Evolutionary conservation across 1,284 basidiomycete species (phyloP), one percentile per base, ranked within the genome.

Genomic region (Trichosporon sp.): DNA sequence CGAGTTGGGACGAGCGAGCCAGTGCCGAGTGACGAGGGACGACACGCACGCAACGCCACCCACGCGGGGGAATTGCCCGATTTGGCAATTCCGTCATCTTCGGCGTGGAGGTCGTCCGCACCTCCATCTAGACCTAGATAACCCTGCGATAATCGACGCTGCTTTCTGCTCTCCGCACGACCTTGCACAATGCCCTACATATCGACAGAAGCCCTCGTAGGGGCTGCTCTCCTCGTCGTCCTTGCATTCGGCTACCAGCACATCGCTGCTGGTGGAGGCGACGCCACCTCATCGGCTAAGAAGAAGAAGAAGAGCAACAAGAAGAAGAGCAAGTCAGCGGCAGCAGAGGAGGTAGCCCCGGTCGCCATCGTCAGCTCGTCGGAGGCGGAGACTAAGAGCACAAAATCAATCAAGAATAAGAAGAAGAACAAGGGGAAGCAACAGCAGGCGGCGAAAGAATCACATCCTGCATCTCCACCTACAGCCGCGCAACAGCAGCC

Each of bases 191-290:
- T 82, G 81, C 81, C 81, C 27, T 80, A 82, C 72, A 79, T 82
- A 65, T 81, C 81, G 0, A 80, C 78, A 60, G 81, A 82, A 67
- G 80, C 77, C 5, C 74, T 81, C 13, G 71, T 80, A 8, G 80
- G 78, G 6, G 78, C 72, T 3, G 77, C 73, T 0, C 74, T 82
- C 2, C 63, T 82, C 29, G 72, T 77, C 18, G 71, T 78, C 25
- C 72, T 82, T 13, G 77, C 76, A 5, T 38, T 80, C 3, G 80
- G 78, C 2, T 79, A 76, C 60, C 78, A 78, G 64, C 77, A 78
- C 65, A 58, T 78, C 9, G 74, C 75, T 29, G 31, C 58, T 11
- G 63, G 66, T 27, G 18, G 64, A 3, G 29, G 56, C 25, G 32
- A 60, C 3, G 27, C 67, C n/a, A 8, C n/a, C 31, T 51, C 71